Percentiles rank a stretch among this genome's conserved stretches.
Conservation (phyloP, 2,329 filamentous ascomycete species). For the Fusarium bulbicola region DNA sequence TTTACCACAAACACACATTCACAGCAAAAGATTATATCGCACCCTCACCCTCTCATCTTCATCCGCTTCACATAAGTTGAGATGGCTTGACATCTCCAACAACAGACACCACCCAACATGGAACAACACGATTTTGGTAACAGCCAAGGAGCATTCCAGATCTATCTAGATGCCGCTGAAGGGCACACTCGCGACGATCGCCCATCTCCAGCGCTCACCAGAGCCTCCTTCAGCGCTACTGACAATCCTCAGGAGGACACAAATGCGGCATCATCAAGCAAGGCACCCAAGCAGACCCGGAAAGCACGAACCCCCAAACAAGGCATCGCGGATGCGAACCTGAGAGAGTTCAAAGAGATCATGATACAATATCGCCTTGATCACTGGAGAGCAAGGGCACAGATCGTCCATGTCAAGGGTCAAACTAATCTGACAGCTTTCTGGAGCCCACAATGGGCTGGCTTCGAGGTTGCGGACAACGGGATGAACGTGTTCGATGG, state of each 20-base stretch:
- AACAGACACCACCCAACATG: not conserved
- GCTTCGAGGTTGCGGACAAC: not conserved
- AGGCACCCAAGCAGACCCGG: not conserved
- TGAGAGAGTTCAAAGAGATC: conserved; percentile 29
- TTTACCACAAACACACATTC: not conserved
- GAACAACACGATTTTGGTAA: not conserved
- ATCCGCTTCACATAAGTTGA: not conserved
- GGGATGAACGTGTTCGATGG: conserved; percentile 37
- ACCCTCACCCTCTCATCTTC: not conserved
- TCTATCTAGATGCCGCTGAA: not conserved
- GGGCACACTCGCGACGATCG: not conserved
- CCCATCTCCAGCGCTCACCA: not conserved
- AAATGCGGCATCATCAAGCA: not conserved
- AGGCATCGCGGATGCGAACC: not conserved
- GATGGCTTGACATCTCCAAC: not conserved
- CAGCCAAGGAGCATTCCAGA: not conserved
- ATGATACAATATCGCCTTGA: conserved; percentile 31
- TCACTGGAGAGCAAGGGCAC: conserved; percentile 32
- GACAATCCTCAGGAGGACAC: not conserved
- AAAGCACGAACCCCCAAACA: not conserved
- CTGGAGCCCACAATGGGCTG: conserved; percentile 30
- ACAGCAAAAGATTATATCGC: not conserved
- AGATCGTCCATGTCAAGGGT: conserved; percentile 19
- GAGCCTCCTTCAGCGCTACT: not conserved
- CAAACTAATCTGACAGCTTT: conserved; percentile 34